phyloP scores from a whole-genome alignment of 1,284 basidiomycete genomes.

The Ceratobasidium sp. region DNA sequence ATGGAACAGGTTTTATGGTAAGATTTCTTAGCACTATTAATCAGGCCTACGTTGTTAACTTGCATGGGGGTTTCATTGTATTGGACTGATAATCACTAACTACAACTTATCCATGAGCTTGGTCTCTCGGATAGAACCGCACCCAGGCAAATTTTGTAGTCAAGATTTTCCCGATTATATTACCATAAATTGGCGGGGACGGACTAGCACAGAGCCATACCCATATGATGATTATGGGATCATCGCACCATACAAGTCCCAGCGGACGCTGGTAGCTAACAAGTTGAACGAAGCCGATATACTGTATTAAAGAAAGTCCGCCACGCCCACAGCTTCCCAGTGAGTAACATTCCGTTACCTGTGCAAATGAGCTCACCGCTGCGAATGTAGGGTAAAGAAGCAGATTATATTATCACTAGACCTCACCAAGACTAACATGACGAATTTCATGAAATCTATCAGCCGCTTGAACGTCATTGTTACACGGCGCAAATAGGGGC shows the following conservation, averaged over 20 bases:
- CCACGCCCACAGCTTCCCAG: conserved; percentile 38
- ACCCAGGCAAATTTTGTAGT: conserved; percentile 53
- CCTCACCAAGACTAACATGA: conserved; percentile 62
- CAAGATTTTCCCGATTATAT: conserved; percentile 13
- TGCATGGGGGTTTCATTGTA: too few species aligned
- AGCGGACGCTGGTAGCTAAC: conserved; percentile 60
- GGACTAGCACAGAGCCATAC: too few species aligned
- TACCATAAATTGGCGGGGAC: neutral
- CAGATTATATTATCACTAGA: conserved; percentile 56
- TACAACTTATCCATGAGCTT: too few species aligned
- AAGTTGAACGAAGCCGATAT: conserved; percentile 51
- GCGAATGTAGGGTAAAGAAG: conserved; percentile 39
- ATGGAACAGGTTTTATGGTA: conserved; percentile 58
- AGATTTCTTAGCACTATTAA: conserved; percentile 22
- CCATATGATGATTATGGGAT: conserved; percentile 57
- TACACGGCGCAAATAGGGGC: conserved; percentile 64
- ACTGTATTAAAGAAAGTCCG: conserved; percentile 38
- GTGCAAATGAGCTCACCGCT: neutral
- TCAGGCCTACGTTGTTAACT: too few species aligned
- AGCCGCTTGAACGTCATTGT: conserved; percentile 73
- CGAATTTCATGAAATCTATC: conserved; percentile 65
- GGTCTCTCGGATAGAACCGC: too few species aligned
- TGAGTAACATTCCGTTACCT: neutral
- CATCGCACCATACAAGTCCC: conserved; percentile 74
- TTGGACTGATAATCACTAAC: too few species aligned